Evolutionary conservation across 768 basidiomycete species (phyloP).

Genomic region (Rhodotorula kratochvilovae): DNA sequence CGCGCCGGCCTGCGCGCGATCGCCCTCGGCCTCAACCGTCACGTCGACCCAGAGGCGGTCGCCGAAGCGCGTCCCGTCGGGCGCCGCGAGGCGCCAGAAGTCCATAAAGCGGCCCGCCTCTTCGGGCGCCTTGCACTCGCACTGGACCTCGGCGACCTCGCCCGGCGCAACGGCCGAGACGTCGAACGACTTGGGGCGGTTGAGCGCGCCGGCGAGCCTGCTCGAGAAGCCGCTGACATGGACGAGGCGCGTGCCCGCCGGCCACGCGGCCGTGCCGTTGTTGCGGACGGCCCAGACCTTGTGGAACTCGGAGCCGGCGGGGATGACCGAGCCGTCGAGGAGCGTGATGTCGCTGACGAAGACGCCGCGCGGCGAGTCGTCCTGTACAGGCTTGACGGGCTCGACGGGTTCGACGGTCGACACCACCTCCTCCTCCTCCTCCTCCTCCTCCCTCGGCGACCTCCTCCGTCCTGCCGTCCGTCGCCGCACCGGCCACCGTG

Average conservation of each 20-base stretch:
- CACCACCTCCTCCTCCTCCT: not conserved
- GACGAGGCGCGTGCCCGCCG: constrained; percentile 18
- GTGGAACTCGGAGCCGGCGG: constrained; percentile 46
- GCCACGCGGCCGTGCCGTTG: constrained; percentile 38
- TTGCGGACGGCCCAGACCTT: constrained; percentile 48
- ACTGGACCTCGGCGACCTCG: constrained; percentile 23
- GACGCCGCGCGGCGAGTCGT: not conserved
- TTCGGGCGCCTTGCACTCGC: constrained; percentile 37
- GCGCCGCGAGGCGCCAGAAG: constrained; percentile 21
- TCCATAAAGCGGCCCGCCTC: constrained; percentile 27
- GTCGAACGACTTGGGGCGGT: not conserved
- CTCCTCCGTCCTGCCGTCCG: no score
- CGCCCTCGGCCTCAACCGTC: constrained; percentile 24
- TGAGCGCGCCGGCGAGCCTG: no score
- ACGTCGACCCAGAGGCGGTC: constrained; percentile 34
- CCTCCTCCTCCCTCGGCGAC: not conserved
- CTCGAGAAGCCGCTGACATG: constrained; percentile 41
- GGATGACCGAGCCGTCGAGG: constrained; percentile 44
- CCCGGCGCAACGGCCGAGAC: constrained; percentile 4
- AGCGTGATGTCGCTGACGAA: constrained; percentile 44
- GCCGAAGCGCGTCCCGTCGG: constrained; percentile 24
- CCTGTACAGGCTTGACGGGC: not conserved
- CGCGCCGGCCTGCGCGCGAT: constrained; percentile 2
- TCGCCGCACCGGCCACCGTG: no score
- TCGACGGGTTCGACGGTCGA: not conserved